phyloP scores from a whole-genome alignment of 495 filamentous ascomycete genomes.

The Penicillium alfredii region DNA sequence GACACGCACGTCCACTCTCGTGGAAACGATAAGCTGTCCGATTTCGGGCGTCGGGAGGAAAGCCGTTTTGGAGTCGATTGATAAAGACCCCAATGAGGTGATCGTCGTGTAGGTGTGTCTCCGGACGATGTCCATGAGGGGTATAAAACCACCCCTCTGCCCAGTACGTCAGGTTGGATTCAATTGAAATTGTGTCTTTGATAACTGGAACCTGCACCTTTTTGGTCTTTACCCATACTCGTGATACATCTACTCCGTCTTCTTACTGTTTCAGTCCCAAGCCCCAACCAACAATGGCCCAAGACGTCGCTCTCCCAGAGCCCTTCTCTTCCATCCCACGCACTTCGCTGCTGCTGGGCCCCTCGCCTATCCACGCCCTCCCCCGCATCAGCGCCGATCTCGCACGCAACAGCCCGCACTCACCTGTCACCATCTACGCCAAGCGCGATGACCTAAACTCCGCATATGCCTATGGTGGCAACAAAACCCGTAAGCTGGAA shows the following conservation, averaged over 20 bases:
- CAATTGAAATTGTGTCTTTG: no score
- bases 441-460: constrained; percentile 62
- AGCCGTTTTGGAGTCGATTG: no score
- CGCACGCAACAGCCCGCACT: constrained; percentile 28
- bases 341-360: constrained; percentile 47
- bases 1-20: neutral
- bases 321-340: constrained; percentile 55
- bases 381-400: constrained; percentile 53
- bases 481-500: constrained; percentile 63
- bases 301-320: constrained; percentile 38
- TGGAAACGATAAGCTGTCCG: constrained; percentile 9
- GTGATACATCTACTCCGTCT: neutral
- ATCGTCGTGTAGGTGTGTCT: constrained; percentile 1
- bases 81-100: constrained; percentile 4
- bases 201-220: no score
- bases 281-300: constrained; percentile 2
- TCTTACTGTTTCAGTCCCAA: neutral
- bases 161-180: no score
- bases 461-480: constrained; percentile 56
- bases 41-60: no score
- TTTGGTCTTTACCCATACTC: no score
- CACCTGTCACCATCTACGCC: constrained; percentile 47
- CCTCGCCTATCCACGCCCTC: constrained; percentile 56
- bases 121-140: constrained; percentile 6
- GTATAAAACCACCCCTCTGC: no score